Base-by-base conservation (phyloP, 2,329 filamentous ascomycete species). In the Fusarium brachygibbosum region DNA sequence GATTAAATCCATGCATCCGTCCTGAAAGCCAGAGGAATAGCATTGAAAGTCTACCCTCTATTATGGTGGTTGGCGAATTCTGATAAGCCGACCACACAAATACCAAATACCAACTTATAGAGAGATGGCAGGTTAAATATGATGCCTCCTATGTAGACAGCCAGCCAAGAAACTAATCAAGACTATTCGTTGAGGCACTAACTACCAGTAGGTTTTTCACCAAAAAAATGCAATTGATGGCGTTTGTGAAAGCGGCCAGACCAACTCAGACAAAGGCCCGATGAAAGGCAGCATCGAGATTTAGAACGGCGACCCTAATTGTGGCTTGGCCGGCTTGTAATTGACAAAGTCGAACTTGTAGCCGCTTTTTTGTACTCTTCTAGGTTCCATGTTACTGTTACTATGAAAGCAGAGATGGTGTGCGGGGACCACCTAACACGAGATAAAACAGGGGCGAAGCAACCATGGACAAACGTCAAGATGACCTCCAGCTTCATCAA, bases 371-470 rank as follows among this genome's bases (percentile, higher is more conserved):
- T 17, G 12, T 37, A 28, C 46, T 50, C 17, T 34, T n/a, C 31
- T 19, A 19, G 17, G 40, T 42, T 25, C 23, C 16, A 42, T 31
- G 25, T 44, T 63, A 52, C 41, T 29, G 29, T 14, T 31, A 42
- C 58, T 11, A 21, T 35, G 34, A 54, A 54, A 34, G 28, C 32
- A 42, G 37, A 70, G 73, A 70, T 70, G 76, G 76, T 77, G 76
- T 74, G 75, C 65, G 58, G 69, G 72, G 68, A 70, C 75, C 74
- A 76, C 76, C 67, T 67, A 76, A 77, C 75, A 77, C 76, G 76
- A 76, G 74, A 72, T 63, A 68, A 68, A 66, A 61, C 62, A 74
- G 62, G 62, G 69, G 57, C 49, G 38, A 65, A 48, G 41, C 44
- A 55, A 23, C 49, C 37, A 50, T 53, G 37, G 31, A 44, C 23